phyloP scores from a whole-genome alignment of 78 protist genomes.

The Mastigamoeba balamuthi region DNA sequence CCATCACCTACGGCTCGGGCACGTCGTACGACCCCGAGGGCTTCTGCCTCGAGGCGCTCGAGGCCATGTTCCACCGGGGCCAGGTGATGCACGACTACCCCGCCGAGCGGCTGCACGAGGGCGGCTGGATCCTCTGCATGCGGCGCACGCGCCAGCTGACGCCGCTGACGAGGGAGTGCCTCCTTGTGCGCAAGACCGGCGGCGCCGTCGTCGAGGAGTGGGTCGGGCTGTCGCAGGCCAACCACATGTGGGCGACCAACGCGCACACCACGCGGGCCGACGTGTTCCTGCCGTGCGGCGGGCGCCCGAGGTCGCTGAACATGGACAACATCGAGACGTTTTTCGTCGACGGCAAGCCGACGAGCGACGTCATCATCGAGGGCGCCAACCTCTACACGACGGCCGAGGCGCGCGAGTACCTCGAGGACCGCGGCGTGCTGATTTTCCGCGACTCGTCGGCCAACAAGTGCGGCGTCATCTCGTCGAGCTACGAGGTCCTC shows the following conservation, averaged over 20 bases:
- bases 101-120: not conserved
- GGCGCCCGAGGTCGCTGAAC: conserved; percentile 77
- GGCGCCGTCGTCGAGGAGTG: not conserved
- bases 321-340: conserved; percentile 46
- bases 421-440: conserved; percentile 70
- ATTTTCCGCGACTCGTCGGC: conserved; percentile 76
- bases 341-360: conserved; percentile 13
- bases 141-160: not conserved
- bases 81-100: not conserved
- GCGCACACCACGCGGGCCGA: conserved; percentile 11
- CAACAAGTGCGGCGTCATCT: conserved; percentile 88
- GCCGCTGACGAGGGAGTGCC: not conserved
- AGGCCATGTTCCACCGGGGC: not conserved
- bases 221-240: not conserved
- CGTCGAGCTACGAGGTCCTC: conserved; percentile 76
- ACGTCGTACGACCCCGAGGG: conserved; percentile 63
- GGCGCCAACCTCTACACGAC: conserved; percentile 88
- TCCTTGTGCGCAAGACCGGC: not conserved
- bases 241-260: not conserved
- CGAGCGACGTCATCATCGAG: conserved; percentile 66
- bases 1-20: conserved; percentile 75
- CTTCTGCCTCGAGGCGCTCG: not conserved
- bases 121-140: not conserved
- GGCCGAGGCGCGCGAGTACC: conserved; percentile 58
- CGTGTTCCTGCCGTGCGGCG: conserved; percentile 90